Evolutionary conservation across 352 stramenopile genomes (phyloP), one percentile per base, ranked within the genome.

Genomic region (Pythium brassicae): DNA sequence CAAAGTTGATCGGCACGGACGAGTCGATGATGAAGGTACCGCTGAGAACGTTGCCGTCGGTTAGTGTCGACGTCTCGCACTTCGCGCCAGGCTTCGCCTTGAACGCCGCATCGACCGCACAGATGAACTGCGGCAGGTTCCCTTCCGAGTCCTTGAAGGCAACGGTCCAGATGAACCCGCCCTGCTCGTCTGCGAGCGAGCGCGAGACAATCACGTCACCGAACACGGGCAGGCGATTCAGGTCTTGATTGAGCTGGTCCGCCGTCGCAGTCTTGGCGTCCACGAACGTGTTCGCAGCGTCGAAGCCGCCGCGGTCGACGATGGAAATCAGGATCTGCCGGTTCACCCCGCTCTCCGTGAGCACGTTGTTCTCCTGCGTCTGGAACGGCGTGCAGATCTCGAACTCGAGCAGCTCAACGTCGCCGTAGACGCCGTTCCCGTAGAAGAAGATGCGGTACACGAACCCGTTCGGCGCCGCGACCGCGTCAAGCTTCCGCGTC

Each of bases 401-500:
- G 29, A 60, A 15, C 55, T 65, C 37, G 19, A 85, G 55, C n/a
- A 20, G 37, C 0, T 48, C 44, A 9, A 76, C 35, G 20, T 72
- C 56, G 0, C 72, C 66, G 7, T 72, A 71, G 9, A 91, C 82
- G 1, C 76, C 76, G 26, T 92, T 91, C 4, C 82, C 84, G 37
- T 87, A 79, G 40, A 94, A 94, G 55, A 90, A 91, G 19, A 94
- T 66, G 0, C 39, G 57, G 42, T 92, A 94, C 6, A 91, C 57
- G 52, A 81, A 89, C 0, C 84, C 84, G 35, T 85, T 90, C 2
- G 53, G 51, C 11, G 72, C 72, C 1, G 61, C 55, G 1, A 54
- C 49, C 0, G 68, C 5, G 26, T 91, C 67, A 4, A 65, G 12
- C 0, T 54, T 59, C 19, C 72, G 73, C 7, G 76, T 86, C n/a